A percentile compares a stretch with the other conserved stretches of the same genome.
Evolutionary conservation across 257 asterid species (phyloP).

Genomic region (Nicotiana tabacum): DNA sequence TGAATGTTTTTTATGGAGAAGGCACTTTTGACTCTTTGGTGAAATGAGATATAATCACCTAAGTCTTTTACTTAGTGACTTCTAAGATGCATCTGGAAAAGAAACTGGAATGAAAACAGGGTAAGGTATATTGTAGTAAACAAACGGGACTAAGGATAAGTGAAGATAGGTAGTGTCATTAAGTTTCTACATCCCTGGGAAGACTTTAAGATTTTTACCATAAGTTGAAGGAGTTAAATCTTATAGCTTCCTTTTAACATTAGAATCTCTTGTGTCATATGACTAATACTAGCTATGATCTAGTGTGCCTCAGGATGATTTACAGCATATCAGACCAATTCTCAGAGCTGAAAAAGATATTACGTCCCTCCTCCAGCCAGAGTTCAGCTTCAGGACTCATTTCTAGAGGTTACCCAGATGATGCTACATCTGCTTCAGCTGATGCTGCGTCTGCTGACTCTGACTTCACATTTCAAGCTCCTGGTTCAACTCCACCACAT

Average conservation of each 20-base stretch:
- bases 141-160: neutral
- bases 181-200: neutral
- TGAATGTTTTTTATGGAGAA: neutral
- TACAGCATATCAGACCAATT: constrained; percentile 98
- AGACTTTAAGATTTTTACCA: constrained; percentile 11
- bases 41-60: constrained; percentile 4
- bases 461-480: constrained; percentile 91
- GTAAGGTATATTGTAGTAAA: neutral
- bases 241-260: neutral
- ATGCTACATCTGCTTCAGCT: constrained; percentile 63
- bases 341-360: constrained; percentile 92
- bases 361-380: constrained; percentile 62
- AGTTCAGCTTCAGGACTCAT: constrained; percentile 58
- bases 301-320: constrained; percentile 99
- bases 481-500: constrained; percentile 61
- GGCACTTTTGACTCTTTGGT: neutral
- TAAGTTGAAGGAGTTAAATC: constrained; percentile 28
- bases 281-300: constrained; percentile 56
- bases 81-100: neutral
- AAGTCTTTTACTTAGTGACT: neutral
- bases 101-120: neutral
- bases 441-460: constrained; percentile 75
- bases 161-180: neutral
- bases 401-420: constrained; percentile 57
- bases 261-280: constrained; percentile 31